Base-by-base conservation (phyloP, 331 rosid species). In the Malus hybrid region DNA sequence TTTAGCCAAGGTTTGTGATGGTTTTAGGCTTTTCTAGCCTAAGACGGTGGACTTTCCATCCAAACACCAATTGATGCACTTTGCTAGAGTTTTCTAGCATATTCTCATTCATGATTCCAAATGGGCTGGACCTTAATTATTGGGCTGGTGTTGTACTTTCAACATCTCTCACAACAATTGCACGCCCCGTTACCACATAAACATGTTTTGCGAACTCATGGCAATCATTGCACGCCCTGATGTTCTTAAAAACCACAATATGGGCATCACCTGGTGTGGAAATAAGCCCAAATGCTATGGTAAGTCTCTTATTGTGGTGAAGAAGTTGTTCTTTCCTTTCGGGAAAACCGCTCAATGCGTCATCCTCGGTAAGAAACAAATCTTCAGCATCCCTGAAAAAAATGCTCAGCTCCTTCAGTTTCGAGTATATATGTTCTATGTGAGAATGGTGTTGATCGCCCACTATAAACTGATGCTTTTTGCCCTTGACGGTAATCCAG, bases 171-270 rank as follows among this genome's bases (percentile, higher is more conserved):
- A 89, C 75, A 34, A 87, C 24, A 54, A 87, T 66, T 78, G 74
- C 78, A 29, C 86, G 82, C 63, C 84, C 80, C 3, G 89, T 85
- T 67, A 79, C 73, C 73, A 11, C 8, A 22, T 89, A 89, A 13
- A 85, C 91, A 52, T 75, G 67, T 68, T 89, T 89, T 18, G 89
- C 91, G 71, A 87, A 89, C 36, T 87, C 91, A 80, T 87, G 93
- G 74, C 87, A 87, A 60, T 81, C 93, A 73, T 71, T 81, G 79
- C 89, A 89, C 22, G 91, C 83, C 67, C 88, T 42, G 14, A 83
- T 78, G 77, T 85, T 87, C 80, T 89, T 89, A 70, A 81, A 87
- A 69, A 87, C 74, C 74, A 73, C 32, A 63, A 89, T 71, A 67
- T 86, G 90, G 68, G 79, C 70, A 48, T 81, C 80, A 20, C 72